Evolutionary conservation across 805 yeast genomes (phyloP), one percentile per base, ranked within the genome.

Genomic region (Ogataea dorogensis): DNA sequence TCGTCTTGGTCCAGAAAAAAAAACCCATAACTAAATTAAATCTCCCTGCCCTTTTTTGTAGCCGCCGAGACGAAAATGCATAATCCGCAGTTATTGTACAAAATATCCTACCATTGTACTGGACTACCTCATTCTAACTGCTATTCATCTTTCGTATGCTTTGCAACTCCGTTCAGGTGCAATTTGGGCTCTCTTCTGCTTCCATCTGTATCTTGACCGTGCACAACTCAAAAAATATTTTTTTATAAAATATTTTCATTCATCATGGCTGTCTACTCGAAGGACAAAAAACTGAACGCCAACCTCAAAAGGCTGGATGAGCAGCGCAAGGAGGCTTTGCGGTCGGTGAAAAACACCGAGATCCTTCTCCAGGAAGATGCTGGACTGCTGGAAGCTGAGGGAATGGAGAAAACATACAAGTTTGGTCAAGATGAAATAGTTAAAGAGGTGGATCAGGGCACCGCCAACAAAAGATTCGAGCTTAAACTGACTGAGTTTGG

Each of bases 391-490:
- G 98, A 93, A 60, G 87, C 96, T 5, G 98, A 93, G 53, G 81
- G 81, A n/a, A 80, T 91, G 89, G 99, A 93, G 63, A 81, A 78
- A 59, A 93, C 98, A 0, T 86, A 68, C 65, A 86, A 84, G 61
- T 86, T 86, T 49, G 75, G 70, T 21, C 99, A 93, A 58, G 73
- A 73, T 10, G 96, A 91, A 33, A 81, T 93, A 23, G 73, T 65
- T 17, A 71, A 74, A 19, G 79, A 75, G 9, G 96, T 93, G 3
- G 98, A 91, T 59, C 67, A 71, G 21, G 61, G 81, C 3, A 86
- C 96, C 0, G 76, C 81, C 11, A 75, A 73, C 44, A 93, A 91
- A 59, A 74, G 78, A 33, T 78, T 93, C 51, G 81, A 84, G 41
- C 69, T 93, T 40, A 74, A 75, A 17, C 67, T 93, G 43, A 72